These are phyloP conservation scores for Chernovozyma sophiae-reginae DNA, from an alignment of 1,139 yeast genomes.

Conservation along the genomic window DNA sequence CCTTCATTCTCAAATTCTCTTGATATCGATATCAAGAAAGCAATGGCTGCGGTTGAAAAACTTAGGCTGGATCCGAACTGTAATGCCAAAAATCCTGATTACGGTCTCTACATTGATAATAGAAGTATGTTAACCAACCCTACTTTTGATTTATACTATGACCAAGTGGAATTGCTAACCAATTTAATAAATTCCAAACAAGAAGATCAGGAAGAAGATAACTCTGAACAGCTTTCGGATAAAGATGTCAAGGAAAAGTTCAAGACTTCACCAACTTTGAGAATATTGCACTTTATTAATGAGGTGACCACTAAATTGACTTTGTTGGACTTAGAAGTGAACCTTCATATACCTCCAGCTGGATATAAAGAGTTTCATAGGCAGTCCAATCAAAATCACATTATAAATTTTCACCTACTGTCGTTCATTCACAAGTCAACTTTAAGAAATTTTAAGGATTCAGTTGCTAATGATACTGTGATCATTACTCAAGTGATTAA, in stretches of 20 bases:
- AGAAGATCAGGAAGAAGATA: slow-evolving; percentile 4
- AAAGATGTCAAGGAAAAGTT: slow-evolving; percentile 3
- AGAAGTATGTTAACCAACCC: slow-evolving; percentile 23
- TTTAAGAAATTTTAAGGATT: slow-evolving; percentile 13
- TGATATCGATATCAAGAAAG: slow-evolving; percentile 9
- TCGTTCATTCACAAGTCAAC: slow-evolving; percentile 26
- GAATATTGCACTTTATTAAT: slow-evolving; percentile 12
- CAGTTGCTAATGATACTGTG: slow-evolving; percentile 10
- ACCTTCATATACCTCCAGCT: slow-evolving; percentile 30
- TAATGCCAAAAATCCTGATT: background rate
- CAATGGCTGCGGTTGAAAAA: slow-evolving; percentile 2
- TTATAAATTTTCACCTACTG: slow-evolving; percentile 21
- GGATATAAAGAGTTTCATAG: slow-evolving; percentile 26
- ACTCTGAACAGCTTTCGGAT: slow-evolving; percentile 2
- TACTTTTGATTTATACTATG: slow-evolving; percentile 34
- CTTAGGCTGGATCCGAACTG: background rate
- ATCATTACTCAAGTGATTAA: slow-evolving; percentile 18
- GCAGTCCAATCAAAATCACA: slow-evolving; percentile 25
- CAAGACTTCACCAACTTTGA: background rate
- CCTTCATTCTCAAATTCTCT: slow-evolving; percentile 22
- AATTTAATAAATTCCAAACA: background rate
- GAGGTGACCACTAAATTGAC: slow-evolving; percentile 25
- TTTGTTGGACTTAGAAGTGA: slow-evolving; percentile 28
- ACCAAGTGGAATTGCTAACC: slow-evolving; percentile 24
- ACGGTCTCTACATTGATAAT: slow-evolving; percentile 3